Evolutionary conservation across 805 yeast genomes (phyloP), one percentile per base, ranked within the genome.

Genomic region (Schwanniomyces sp.): DNA sequence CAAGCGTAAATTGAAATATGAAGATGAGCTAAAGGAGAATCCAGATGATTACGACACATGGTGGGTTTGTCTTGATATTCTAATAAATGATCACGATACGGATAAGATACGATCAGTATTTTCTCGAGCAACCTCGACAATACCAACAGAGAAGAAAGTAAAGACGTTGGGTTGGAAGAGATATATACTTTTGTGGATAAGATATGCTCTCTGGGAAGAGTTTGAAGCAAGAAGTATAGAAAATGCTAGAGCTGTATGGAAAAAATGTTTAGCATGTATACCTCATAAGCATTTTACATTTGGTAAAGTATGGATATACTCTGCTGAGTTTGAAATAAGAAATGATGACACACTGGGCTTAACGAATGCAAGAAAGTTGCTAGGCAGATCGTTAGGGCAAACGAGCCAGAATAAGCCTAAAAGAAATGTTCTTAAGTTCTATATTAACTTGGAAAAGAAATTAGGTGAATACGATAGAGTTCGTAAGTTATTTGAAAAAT

Each of bases 391-490:
- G 0, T 72, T 92, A 16, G 97, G 96, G 0, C 67, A 74, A 40
- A 52, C 64, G 5, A 51, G 57, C 29, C 41, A 39, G 8, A 50
- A 52, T 4, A 76, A 79, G 39, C 86, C 89, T 0, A 85, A 82
- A 57, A 70, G 66, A 1, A 80, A 80, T 44, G 64, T 88, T 0
- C 82, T 85, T 59, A 70, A 69, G 51, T 74, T 73, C 50, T 94
- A 94, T 64, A 84, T 92, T 41, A 71, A 67, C 1, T 53, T 91
- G 30, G 97, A 92, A 60, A 70, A 70, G 34, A 69, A 74, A 45
- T 62, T 91, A 40, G 87, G 86, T 32, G 94, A 91, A 56, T 87
- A 87, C 73, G 95, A 86, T 50, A 67, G 97, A 30, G 91, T 86
- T 7, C 69, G 98, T 28, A 82, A 70, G 60, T 58, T 94, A 3